These are phyloP conservation scores for Coemansia sp. DNA, from an alignment of 192 early-diverging fungal species.

Conservation along the genomic window DNA sequence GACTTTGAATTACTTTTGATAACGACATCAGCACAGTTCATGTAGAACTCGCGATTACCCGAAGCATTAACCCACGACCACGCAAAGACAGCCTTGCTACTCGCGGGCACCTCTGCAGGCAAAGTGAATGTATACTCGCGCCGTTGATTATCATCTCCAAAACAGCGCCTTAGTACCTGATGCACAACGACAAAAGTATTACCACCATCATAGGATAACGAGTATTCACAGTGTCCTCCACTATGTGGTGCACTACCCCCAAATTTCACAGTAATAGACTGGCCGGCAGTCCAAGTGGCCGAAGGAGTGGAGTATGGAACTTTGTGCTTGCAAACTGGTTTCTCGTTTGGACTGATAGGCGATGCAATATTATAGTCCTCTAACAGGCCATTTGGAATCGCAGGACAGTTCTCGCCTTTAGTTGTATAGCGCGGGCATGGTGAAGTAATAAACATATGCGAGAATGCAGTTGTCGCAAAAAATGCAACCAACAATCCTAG, in stretches of 20 bases:
- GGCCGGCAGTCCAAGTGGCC: conserved; percentile 51
- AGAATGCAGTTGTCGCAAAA: neutral
- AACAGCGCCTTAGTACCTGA: conserved; percentile 43
- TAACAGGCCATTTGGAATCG: neutral
- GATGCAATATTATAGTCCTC: conserved; percentile 7
- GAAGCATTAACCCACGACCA: conserved; percentile 67
- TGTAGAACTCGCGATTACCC: conserved; percentile 66
- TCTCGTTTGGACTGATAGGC: neutral
- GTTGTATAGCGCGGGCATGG: conserved; percentile 44
- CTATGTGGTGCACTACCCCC: conserved; percentile 26
- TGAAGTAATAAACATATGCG: conserved; percentile 39
- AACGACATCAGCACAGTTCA: conserved; percentile 60
- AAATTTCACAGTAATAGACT: conserved; percentile 51
- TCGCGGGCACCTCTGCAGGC: conserved; percentile 35
- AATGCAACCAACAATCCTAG: neutral
- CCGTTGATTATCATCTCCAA: neutral
- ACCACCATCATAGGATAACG: conserved; percentile 61
- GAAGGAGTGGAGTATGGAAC: conserved; percentile 9
- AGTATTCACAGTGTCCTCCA: conserved; percentile 68
- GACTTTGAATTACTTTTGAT: conserved; percentile 36
- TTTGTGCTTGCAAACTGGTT: conserved; percentile 18
- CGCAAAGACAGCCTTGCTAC: conserved; percentile 55
- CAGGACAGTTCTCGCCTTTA: neutral
- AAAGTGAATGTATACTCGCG: conserved; percentile 45
- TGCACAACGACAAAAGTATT: conserved; percentile 62